phyloP scores from a whole-genome alignment of 345 rosid species.

The Eucalyptus tenuipes region DNA sequence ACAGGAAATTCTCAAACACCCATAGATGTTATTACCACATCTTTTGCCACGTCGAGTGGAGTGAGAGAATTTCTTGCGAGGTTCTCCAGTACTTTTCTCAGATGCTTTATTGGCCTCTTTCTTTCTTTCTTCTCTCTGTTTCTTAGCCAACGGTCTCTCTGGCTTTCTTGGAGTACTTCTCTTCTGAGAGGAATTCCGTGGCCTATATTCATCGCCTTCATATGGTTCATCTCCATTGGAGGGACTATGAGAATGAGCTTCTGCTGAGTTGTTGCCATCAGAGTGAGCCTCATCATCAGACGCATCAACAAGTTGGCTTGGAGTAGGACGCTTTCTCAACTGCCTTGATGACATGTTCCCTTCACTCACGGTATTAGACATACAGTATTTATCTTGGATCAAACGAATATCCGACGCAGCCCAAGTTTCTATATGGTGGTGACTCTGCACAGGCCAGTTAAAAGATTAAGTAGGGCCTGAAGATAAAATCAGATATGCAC shows the following conservation, averaged over 20 bases:
- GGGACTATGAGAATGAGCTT: background rate
- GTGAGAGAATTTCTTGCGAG: constrained; percentile 60
- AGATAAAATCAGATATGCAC: background rate
- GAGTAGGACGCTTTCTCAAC: constrained; percentile 11
- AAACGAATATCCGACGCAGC: background rate
- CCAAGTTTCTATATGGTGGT: background rate
- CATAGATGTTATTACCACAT: constrained; percentile 13
- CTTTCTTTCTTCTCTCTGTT: constrained; percentile 21
- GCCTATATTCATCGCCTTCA: constrained; percentile 5
- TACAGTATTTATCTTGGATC: constrained; percentile 3
- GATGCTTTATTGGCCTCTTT: constrained; percentile 17
- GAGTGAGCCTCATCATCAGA: constrained; percentile 18
- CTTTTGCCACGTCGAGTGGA: constrained; percentile 55
- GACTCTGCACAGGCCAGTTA: background rate
- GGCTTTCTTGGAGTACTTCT: constrained; percentile 15
- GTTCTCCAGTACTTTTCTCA: constrained; percentile 21
- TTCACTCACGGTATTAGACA: background rate
- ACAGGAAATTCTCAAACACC: background rate
- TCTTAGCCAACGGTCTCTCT: constrained; percentile 12
- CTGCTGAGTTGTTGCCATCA: constrained; percentile 2
- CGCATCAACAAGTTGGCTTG: constrained; percentile 16
- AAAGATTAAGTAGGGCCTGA: background rate
- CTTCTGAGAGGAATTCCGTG: constrained; percentile 7
- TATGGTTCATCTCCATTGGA: constrained; percentile 3
- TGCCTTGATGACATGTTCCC: constrained; percentile 13